A percentile compares a stretch with the other conserved stretches of the same genome.
phyloP scores from a whole-genome alignment of 2,329 filamentous ascomycete genomes.

The Dactylella cylindrospora region DNA sequence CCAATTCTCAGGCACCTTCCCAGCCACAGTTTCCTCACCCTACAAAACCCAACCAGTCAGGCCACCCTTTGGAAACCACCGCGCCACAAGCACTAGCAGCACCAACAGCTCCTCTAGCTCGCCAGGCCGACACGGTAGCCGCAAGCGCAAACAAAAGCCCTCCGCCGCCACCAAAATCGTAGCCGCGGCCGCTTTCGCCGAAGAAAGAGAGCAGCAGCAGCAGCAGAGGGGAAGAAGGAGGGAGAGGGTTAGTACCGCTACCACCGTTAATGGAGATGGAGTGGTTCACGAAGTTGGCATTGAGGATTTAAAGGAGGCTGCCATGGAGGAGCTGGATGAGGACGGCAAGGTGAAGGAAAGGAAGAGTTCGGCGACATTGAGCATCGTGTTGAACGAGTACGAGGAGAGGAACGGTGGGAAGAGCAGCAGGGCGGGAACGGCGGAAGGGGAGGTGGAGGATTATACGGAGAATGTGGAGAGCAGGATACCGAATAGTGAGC shows the following conservation, averaged over 20 bases:
- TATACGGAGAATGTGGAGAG: slow-evolving; percentile 39
- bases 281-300: slow-evolving; percentile 27
- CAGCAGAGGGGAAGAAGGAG: slow-evolving; percentile 34
- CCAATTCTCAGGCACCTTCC: slow-evolving; percentile 21
- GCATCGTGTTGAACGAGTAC: slow-evolving; percentile 38
- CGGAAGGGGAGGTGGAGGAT: slow-evolving; percentile 20
- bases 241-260: slow-evolving; percentile 42
- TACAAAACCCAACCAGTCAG: slow-evolving; percentile 23
- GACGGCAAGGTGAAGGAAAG: slow-evolving; percentile 22
- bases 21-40: slow-evolving; percentile 21
- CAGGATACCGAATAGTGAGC: slow-evolving; percentile 39
- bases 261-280: slow-evolving; percentile 36
- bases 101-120: slow-evolving; percentile 12
- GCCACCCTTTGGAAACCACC: slow-evolving; percentile 22
- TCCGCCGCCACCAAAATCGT: slow-evolving; percentile 36
- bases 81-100: slow-evolving; percentile 31
- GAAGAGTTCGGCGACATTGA: slow-evolving; percentile 41
- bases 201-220: slow-evolving; percentile 26
- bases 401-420: slow-evolving; percentile 30
- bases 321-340: slow-evolving; percentile 4
- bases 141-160: slow-evolving; percentile 20
- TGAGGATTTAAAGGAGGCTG: slow-evolving; percentile 31
- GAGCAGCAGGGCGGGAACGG: slow-evolving; percentile 8
- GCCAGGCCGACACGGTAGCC: no score
- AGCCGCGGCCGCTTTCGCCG: slow-evolving; percentile 32